Evolutionary conservation across 306 rosid species (phyloP).

Genomic region (Rubus parviflorus): DNA sequence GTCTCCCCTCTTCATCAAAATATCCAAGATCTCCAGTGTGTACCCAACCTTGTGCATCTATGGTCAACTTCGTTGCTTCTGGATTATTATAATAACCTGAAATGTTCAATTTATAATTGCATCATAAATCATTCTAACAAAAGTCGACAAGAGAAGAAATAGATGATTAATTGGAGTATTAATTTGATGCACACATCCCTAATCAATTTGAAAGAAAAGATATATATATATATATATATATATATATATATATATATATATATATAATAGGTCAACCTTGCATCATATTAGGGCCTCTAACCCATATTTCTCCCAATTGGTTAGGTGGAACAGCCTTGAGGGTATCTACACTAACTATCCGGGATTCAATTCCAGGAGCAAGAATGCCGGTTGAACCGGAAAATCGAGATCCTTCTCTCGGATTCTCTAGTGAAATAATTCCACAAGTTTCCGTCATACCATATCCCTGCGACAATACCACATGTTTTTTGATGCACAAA

Average conservation of each 20-base stretch:
- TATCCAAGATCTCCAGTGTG: background rate
- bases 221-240: background rate
- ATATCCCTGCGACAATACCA: background rate
- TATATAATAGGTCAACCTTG: background rate
- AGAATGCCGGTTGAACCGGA: background rate
- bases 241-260: background rate
- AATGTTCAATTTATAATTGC: background rate
- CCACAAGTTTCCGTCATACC: background rate
- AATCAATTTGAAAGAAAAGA: background rate
- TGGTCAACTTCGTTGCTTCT: background rate
- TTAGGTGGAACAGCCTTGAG: background rate
- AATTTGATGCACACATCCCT: background rate
- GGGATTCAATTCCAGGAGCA: background rate
- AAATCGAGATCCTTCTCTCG: background rate
- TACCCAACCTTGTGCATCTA: background rate
- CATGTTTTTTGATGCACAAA: background rate
- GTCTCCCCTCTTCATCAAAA: conserved; percentile 3
- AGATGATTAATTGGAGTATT: background rate
- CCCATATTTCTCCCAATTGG: background rate
- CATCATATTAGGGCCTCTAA: background rate
- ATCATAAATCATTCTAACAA: background rate
- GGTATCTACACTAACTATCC: background rate
- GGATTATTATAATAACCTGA: background rate
- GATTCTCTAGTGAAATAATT: background rate
- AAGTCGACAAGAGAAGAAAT: background rate